Conservation (phyloP, 1,284 basidiomycete species). For the Pseudozyma flocculosa region DNA sequence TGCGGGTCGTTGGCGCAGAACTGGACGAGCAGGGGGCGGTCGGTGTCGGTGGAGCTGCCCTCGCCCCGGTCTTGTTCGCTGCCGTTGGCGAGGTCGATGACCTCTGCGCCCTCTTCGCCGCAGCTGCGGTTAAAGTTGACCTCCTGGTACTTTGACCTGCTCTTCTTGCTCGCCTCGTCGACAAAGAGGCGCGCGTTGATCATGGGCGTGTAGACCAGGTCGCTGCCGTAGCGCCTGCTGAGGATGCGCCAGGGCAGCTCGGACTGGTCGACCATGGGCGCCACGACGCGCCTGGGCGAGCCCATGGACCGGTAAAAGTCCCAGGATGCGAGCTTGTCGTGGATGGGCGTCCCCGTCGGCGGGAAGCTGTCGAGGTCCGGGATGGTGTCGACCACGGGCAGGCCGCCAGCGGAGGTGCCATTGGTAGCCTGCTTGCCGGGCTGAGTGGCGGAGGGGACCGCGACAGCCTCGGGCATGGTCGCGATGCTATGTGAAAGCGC, state of each 20-base stretch:
- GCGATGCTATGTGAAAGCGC: too few relatives aligned
- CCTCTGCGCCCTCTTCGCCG: constrained; percentile 39
- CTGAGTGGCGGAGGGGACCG: too few relatives aligned
- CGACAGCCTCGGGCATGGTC: too few relatives aligned
- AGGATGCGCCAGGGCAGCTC: constrained; percentile 84
- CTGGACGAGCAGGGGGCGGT: constrained; percentile 85
- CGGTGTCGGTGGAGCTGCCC: constrained; percentile 56
- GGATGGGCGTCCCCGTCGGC: constrained; percentile 42
- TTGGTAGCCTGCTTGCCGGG: too few relatives aligned
- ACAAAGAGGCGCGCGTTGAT: constrained; percentile 89
- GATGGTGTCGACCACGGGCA: constrained; percentile 8
- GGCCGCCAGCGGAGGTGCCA: too few relatives aligned
- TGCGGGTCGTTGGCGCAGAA: constrained; percentile 90
- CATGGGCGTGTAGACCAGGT: constrained; percentile 94
- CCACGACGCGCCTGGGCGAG: constrained; percentile 83
- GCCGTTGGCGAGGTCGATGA: constrained; percentile 3
- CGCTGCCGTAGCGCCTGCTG: constrained; percentile 76
- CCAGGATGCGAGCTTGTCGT: constrained; percentile 71
- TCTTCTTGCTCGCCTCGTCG: constrained; percentile 31
- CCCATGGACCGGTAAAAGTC: constrained; percentile 80
- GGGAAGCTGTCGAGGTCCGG: constrained; percentile 45
- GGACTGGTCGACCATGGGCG: constrained; percentile 97
- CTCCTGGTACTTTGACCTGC: constrained; percentile 28
- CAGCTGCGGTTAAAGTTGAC: constrained; percentile 36
- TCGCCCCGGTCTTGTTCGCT: background rate